Evolutionary conservation across 2,329 filamentous ascomycete genomes (phyloP), one percentile per base, ranked within the genome.

Genomic region (Diaporthe humulicola): DNA sequence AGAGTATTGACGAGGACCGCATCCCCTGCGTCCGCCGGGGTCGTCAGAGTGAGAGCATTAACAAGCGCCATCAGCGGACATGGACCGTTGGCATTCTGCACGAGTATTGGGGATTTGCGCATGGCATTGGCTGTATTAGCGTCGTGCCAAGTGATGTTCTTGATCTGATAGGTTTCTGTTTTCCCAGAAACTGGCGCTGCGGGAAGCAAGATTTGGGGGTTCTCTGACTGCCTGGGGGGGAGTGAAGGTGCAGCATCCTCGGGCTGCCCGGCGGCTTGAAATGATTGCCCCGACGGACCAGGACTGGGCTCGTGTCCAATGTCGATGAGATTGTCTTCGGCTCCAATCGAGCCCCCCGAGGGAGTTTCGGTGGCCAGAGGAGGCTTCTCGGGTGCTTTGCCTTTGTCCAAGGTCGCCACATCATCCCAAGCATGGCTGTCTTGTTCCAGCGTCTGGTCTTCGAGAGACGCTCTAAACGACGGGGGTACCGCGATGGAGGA

Each of bases 51-150:
- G 22, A 99, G 87, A 1, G 96, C 96, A 82, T 99, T 99, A 74
- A 98, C 96, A 7, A 99, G 87, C 2, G 97, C 97, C 36, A 99
- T 91, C 19, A 99, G 85, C 1, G 97, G 97, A 83, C 97, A 99
- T 1, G 97, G 97, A 0, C 97, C 97, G 79, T 99, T 99, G 73
- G 93, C 91, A 79, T 98, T 98, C 81, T 99, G 96, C 4, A 97
- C 92, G 54, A 98, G 86, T 73, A 98, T 95, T 0, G 97, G 96
- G 0, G 95, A 96, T n/a, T 90, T 89, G 57, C 95, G 89, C 50
- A 94, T 87, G 71, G 91, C 91, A n/a, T 89, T 87, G 1, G 87
- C 82, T 0, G 88, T 87, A 15, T 82, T 89, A 2, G 87, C 84
- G 81, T 98, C 95, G 75, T 92, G 88, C 96, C 96, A 98, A 76